Evolutionary conservation across 140 eudicot genomes (phyloP).

Genomic region (Oenanthe javanica): DNA sequence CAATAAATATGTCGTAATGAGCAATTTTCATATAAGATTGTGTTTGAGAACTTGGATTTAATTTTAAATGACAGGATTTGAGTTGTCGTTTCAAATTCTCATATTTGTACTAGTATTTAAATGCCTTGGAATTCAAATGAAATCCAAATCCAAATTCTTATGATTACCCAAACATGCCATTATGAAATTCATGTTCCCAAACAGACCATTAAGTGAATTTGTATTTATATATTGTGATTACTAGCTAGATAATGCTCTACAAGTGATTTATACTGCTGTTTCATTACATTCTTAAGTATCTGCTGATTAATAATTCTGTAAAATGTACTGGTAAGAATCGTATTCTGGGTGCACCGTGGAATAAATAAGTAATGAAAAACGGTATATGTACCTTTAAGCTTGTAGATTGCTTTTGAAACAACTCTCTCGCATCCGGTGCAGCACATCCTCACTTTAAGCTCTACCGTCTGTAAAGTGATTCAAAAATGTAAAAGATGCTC

Average conservation of each 20-base stretch:
- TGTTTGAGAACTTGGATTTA: too few species aligned
- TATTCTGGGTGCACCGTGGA: neutral
- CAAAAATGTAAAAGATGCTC: neutral
- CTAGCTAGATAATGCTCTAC: neutral
- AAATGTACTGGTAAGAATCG: neutral
- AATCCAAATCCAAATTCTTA: too few species aligned
- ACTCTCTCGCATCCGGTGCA: slow-evolving; percentile 94
- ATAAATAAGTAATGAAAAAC: neutral
- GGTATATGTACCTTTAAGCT: slow-evolving; percentile 66
- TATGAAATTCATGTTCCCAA: too few species aligned
- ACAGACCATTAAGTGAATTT: too few species aligned
- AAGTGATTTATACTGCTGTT: neutral
- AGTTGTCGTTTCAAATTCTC: too few species aligned
- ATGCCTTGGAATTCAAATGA: too few species aligned
- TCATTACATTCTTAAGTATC: neutral
- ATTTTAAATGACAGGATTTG: too few species aligned
- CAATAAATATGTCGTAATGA: neutral
- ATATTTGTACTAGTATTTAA: too few species aligned
- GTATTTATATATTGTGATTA: too few species aligned
- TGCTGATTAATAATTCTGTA: neutral
- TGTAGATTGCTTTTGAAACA: slow-evolving; percentile 71
- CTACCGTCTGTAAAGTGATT: slow-evolving; percentile 59
- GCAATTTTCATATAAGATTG: neutral
- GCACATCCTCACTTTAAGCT: slow-evolving; percentile 97
- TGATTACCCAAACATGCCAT: too few species aligned